These are phyloP conservation scores for Penicillium verrucosum DNA, from an alignment of 2,329 filamentous ascomycete genomes.

Conservation along the genomic window DNA sequence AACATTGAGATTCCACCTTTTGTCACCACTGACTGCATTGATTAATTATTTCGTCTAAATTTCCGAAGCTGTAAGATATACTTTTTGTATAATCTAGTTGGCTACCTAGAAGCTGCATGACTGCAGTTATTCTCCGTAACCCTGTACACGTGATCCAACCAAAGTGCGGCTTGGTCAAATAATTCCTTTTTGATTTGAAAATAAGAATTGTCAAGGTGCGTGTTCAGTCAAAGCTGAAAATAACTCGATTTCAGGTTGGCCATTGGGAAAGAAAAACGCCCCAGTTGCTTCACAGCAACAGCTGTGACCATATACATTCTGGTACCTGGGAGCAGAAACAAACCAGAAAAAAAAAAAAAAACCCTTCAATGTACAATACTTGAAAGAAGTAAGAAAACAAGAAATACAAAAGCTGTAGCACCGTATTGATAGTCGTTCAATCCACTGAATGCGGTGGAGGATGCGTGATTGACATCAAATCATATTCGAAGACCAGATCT, in stretches of 20 bases:
- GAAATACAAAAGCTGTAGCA: neutral
- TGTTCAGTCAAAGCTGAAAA: neutral
- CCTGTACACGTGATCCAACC: neutral
- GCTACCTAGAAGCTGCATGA: neutral
- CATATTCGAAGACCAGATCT: neutral
- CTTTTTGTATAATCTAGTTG: neutral
- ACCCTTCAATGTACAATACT: constrained; percentile 8
- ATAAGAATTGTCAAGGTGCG: neutral
- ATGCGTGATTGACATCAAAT: neutral
- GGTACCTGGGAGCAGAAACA: constrained; percentile 2
- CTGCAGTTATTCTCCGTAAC: constrained; percentile 1
- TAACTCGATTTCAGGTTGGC: neutral
- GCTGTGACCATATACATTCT: constrained; percentile 14
- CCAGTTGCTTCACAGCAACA: constrained; percentile 13
- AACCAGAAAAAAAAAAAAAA: neutral
- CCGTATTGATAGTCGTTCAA: neutral
- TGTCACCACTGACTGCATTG: neutral
- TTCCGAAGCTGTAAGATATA: neutral
- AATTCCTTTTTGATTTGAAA: neutral
- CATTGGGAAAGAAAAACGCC: constrained; percentile 12
- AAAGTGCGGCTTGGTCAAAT: neutral
- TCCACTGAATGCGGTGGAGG: neutral
- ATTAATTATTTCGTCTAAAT: neutral
- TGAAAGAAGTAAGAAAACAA: neutral
- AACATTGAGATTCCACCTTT: neutral